phyloP scores from a whole-genome alignment of 352 stramenopile genomes.

The Pythium volutum region DNA sequence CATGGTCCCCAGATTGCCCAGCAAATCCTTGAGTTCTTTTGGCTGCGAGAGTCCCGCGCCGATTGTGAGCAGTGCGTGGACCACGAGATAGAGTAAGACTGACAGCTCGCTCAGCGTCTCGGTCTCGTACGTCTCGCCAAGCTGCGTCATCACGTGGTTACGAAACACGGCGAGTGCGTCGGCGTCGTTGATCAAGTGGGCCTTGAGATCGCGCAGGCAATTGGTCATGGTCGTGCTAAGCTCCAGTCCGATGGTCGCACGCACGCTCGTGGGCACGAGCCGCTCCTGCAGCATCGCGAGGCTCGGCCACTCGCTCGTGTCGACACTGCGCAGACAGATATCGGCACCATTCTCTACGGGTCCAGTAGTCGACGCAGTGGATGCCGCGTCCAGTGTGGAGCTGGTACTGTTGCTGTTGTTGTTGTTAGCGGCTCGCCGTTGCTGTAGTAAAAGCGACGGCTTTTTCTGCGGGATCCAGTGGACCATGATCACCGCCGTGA shows the following conservation, averaged over 20 bases:
- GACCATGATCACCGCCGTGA: conserved; percentile 66
- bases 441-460: conserved; percentile 32
- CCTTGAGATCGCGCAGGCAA: conserved; percentile 68
- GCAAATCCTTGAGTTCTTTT: conserved; percentile 69
- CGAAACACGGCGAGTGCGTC: conserved; percentile 56
- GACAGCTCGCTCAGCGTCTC: conserved; percentile 30
- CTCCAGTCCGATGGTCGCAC: conserved; percentile 58
- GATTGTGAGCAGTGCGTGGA: conserved; percentile 70
- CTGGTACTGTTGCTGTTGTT: conserved; percentile 6
- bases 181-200: conserved; percentile 69
- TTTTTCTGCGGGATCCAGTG: conserved; percentile 72
- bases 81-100: conserved; percentile 58
- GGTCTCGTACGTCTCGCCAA: conserved; percentile 25
- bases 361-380: conserved; percentile 2
- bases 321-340: conserved; percentile 32
- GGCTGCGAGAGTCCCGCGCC: conserved; percentile 69
- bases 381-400: not conserved
- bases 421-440: not conserved
- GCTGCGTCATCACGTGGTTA: conserved; percentile 35
- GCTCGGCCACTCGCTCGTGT: conserved; percentile 42
- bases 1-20: conserved; percentile 61
- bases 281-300: conserved; percentile 53
- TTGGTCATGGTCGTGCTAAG: conserved; percentile 60
- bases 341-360: conserved; percentile 52
- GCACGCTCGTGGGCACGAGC: conserved; percentile 47